Base-by-base conservation (phyloP, 768 basidiomycete genomes). In the Lentinula raphanica region DNA sequence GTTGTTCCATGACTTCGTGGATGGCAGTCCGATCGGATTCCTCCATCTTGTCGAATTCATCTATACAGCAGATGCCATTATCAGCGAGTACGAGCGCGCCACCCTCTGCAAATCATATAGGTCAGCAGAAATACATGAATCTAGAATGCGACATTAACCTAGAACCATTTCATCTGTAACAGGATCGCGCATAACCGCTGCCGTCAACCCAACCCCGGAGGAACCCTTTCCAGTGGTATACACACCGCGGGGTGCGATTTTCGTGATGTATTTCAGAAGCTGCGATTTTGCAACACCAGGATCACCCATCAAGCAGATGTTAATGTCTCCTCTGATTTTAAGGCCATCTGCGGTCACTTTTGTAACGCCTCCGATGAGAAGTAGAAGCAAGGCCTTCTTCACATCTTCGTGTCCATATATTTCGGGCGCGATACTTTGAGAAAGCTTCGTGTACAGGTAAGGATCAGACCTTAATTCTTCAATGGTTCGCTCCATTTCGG, bases 1-100 rank as follows among this genome's bases (percentile, higher is more conserved):
- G 97, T 71, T 98, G 97, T 74, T 98, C 96, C 97, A 99, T 99
- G 60, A 99, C 97, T 80, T 99, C 97, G 75, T 99, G 97, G 61
- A 99, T 98, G 13, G 97, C 93, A 2, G 97, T 98, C 64, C 97
- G 81, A 71, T 98, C 97, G 0, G 92, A 72, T 74, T 99, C 97
- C 64, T 98, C 97, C 97, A 99, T 99, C 72, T 99, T 98, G 77
- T 99, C 97, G 68, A 99, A 99, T 69, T 99, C 97, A 64, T 99
- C 97, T 62, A 99, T 99, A 72, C 96, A 98, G 76, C 95, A 98
- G 67, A 99, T 99, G 28, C 97, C 97, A 63, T 99, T 99, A 72
- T 99, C 97, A 11, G 97, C 96, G 48, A 99, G 83, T 15, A 99
- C 97, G 54, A 99, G 84, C n/a, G 97, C 97, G 28, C 97, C 97